phyloP scores from a whole-genome alignment of 2,329 filamentous ascomycete genomes.

The Neonectria hederae region DNA sequence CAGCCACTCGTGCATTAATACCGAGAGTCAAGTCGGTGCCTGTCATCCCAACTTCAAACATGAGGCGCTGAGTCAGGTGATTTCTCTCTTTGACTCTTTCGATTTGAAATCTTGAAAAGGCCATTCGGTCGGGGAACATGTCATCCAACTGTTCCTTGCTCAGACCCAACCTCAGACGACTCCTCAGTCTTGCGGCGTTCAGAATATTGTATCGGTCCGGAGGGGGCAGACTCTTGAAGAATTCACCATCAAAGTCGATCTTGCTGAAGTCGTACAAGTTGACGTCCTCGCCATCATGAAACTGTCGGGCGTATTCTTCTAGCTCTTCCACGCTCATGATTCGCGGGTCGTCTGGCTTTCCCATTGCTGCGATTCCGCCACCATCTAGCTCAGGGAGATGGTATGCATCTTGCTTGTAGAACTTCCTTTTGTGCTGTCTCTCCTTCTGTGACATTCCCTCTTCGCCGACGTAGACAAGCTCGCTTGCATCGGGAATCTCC shows the following conservation, averaged over 20 bases:
- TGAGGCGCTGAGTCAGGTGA: slow-evolving; percentile 90
- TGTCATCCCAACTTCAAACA: slow-evolving; percentile 93
- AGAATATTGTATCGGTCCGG: slow-evolving; percentile 96
- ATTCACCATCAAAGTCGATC: slow-evolving; percentile 96
- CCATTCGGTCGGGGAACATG: slow-evolving; percentile 99
- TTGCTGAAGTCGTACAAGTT: slow-evolving; percentile 96
- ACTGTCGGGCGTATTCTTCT: slow-evolving; percentile 92
- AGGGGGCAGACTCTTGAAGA: slow-evolving; percentile 90
- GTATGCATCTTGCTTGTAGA: slow-evolving; percentile 93
- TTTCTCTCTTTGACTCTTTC: slow-evolving; percentile 93
- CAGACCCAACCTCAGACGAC: slow-evolving; percentile 91
- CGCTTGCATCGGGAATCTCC: slow-evolving; percentile 70
- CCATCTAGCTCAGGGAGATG: slow-evolving; percentile 88
- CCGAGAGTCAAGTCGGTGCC: slow-evolving; percentile 76
- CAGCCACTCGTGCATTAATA: slow-evolving; percentile 73
- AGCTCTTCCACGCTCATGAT: slow-evolving; percentile 97
- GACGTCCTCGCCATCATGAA: slow-evolving; percentile 91
- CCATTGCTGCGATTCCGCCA: slow-evolving; percentile 83
- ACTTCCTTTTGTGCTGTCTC: slow-evolving; percentile 76
- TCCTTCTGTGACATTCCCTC: slow-evolving; percentile 82
- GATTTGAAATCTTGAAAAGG: slow-evolving; percentile 95
- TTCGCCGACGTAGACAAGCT: slow-evolving; percentile 92
- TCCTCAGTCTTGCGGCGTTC: slow-evolving; percentile 89
- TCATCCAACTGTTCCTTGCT: slow-evolving; percentile 94
- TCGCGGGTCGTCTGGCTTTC: slow-evolving; percentile 87